Evolutionary conservation across 2,329 filamentous ascomycete genomes (phyloP), one percentile per base, ranked within the genome.

Genomic region (Pleurostoma richardsiae): DNA sequence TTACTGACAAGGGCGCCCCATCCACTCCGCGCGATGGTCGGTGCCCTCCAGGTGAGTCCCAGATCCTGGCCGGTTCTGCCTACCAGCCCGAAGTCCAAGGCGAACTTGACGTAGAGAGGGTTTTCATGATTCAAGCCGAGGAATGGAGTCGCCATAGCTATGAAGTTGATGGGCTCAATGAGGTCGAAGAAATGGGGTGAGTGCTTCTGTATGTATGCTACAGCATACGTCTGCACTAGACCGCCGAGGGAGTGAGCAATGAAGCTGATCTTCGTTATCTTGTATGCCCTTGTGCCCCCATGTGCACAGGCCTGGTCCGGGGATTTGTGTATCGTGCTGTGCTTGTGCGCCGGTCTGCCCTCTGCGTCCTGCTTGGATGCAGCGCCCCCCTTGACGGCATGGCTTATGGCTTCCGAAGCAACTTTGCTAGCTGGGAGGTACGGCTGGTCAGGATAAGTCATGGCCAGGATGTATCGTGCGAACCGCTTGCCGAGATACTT

Each of bases 131-230:
- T 97, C 36, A 97, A 72, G 0, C 92, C 92, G 1, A 97, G 71
- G 54, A 96, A 90, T 0, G 92, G 92, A 1, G 91, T 86, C 11
- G 92, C 91, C 55, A 97, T 71, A 29, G 87, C 78, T 54, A 97
- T 86, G 60, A 97, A 97, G 62, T 96, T 96, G 62, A 96, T 74
- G 0, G 92, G 92, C 53, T 83, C 80, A 57, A 96, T 95, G 4
- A 83, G 71, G 43, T 91, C 79, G 58, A 97, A 97, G 63, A 97
- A 97, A 7, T 85, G 72, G 1, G 92, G 92, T 1, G 90, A 95
- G 63, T 97, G 90, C 62, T 96, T 96, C 58, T 96, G 88, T 41
- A 97, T 95, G 63, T 97, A 97, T 6, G 91, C 92, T 48, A 97
- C 85, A 3, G 92, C 92, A 62, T 97, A 97, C 0, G 88, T 95